Conservation (phyloP, 1,139 yeast species). For the Yamadazyma taylorii region DNA sequence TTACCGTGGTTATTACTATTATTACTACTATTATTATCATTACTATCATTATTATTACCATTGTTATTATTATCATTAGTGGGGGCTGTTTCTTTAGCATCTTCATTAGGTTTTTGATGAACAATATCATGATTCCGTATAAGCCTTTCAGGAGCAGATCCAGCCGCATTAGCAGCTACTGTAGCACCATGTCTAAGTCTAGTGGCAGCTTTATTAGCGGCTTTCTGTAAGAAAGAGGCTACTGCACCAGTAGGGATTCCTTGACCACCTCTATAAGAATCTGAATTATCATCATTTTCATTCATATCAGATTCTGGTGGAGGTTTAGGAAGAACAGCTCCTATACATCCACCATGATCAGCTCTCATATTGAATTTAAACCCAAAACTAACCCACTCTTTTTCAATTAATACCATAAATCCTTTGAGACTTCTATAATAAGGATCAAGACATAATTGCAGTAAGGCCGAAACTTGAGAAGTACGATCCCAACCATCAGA, state of each 20-base stretch:
- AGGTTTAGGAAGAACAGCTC: conserved; percentile 31
- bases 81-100: conserved; percentile 5
- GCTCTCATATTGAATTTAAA: conserved; percentile 84
- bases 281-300: conserved; percentile 13
- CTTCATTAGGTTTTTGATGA: too few relatives aligned
- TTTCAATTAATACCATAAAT: conserved; percentile 79
- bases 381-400: conserved; percentile 96
- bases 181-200: conserved; percentile 44
- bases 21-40: too few relatives aligned
- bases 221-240: conserved; percentile 36
- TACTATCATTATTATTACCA: too few relatives aligned
- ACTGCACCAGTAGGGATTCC: conserved; percentile 17
- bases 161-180: conserved; percentile 18
- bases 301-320: conserved; percentile 11
- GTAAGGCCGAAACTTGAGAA: conserved; percentile 79
- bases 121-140: conserved; percentile 6
- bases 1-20: too few relatives aligned
- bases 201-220: conserved; percentile 30
- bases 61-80: too few relatives aligned
- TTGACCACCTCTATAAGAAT: conserved; percentile 7
- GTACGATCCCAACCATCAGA: conserved; percentile 99
- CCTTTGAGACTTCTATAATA: conserved; percentile 86
- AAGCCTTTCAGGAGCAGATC: too few relatives aligned
- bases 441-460: conserved; percentile 89
- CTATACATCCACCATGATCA: conserved; percentile 63